Percentiles rank a stretch among this genome's conserved stretches.
Conservation (phyloP, 2,329 filamentous ascomycete species). For the Aureobasidium pullulans region DNA sequence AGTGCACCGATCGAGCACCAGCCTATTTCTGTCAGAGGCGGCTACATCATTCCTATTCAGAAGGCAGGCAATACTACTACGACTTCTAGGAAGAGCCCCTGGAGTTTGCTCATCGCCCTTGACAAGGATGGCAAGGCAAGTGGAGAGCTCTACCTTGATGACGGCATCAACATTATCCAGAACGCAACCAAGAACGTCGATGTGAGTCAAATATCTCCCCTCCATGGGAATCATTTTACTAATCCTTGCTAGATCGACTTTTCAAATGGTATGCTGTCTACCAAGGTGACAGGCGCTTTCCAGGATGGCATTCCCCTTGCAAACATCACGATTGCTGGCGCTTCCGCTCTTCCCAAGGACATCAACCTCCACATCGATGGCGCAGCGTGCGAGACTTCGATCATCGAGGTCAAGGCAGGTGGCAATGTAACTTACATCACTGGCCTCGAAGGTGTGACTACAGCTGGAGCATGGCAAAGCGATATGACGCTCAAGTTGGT, state of each 20-base stretch:
- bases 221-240: background rate
- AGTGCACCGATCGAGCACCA: constrained; percentile 21
- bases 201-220: background rate
- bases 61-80: constrained; percentile 20
- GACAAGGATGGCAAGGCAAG: constrained; percentile 19
- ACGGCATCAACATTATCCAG: constrained; percentile 21
- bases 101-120: constrained; percentile 22
- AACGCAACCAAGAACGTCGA: constrained; percentile 21
- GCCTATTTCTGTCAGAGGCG: constrained; percentile 20
- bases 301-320: constrained; percentile 13
- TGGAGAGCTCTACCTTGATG: constrained; percentile 22
- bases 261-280: constrained; percentile 11
- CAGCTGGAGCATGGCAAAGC: background rate
- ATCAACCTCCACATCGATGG: background rate
- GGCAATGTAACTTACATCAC: background rate
- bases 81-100: constrained; percentile 18
- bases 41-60: constrained; percentile 22
- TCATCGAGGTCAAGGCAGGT: background rate
- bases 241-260: background rate
- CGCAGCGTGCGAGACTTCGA: background rate
- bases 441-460: background rate
- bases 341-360: background rate
- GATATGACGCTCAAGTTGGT: background rate
- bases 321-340: constrained; percentile 17
- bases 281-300: constrained; percentile 11